Evolutionary conservation across 1,284 basidiomycete species (phyloP), one percentile per base, ranked within the genome.

Genomic region (Microbotryum saponariae): DNA sequence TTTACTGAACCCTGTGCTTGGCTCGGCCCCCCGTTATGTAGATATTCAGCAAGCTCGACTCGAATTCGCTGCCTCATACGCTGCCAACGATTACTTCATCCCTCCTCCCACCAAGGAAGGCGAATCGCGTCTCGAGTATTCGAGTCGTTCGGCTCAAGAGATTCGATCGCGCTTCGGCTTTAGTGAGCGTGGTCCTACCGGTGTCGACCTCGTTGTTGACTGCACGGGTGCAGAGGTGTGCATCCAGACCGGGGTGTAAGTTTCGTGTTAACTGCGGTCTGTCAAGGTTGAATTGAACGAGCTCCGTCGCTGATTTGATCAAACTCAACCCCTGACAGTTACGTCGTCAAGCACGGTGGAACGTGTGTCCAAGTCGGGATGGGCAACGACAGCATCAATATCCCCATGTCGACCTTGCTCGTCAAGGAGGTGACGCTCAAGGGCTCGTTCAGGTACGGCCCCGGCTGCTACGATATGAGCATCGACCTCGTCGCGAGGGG

Each of bases 361-460:
- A 86, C 82, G 4, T 83, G 83, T 47, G 68, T 74, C 25, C 70
- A 60, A 85, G 85, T 91, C 61, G 78, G 78, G 12, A 78, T 77
- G 75, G 77, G 78, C 25, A 59, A 64, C 37, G 70, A 74, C 50
- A 73, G 76, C 33, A 70, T 77, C 59, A 64, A 67, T 9, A 60
- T 79, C 56, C 77, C 78, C n/a, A 73, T 78, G 70, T 81, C 82
- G 44, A 76, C 78, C 46, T 75, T 88, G 25, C 79, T 85, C 29
- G 51, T 79, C 66, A 92, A 91, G 77, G 89, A 94, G 75, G 74
- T 94, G 42, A 82, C 81, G 65, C 80, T 91, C 75, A 87, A 85
- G 71, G 90, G 90, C 51, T 89, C 88, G 20, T 91, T 92, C 85
- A 85, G 90, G 65, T 91, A 88, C 68, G 87, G 67, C n/a, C 83